Evolutionary conservation across 23 red algal genomes (phyloP).

Genomic region (Gracilaria vermiculophylla): DNA sequence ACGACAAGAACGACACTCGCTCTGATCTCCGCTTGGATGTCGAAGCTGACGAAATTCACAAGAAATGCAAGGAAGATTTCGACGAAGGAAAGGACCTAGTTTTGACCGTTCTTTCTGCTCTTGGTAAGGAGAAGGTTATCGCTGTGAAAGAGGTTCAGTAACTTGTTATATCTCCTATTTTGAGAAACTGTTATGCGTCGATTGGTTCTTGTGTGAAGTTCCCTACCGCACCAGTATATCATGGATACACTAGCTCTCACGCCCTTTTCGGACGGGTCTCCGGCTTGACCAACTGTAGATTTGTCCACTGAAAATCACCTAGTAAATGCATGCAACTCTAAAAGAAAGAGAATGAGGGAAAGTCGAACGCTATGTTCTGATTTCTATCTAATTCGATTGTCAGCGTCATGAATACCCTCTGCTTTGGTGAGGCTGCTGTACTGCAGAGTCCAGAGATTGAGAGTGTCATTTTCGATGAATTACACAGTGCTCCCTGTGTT

Average conservation of each 20-base stretch:
- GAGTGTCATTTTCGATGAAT: too few species aligned
- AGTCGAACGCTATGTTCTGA: not conserved
- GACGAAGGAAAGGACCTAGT: conserved; percentile 83
- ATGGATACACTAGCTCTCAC: not conserved
- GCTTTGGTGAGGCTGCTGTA: too few species aligned
- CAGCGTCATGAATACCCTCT: too few species aligned
- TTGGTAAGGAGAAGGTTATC: conserved; percentile 93
- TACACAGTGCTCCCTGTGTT: not conserved
- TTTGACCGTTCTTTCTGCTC: conserved; percentile 86
- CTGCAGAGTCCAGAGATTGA: too few species aligned
- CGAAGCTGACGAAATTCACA: conserved; percentile 84
- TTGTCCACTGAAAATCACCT: conserved; percentile 17
- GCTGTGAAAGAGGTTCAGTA: conserved; percentile 79
- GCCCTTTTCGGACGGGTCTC: not conserved
- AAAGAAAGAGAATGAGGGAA: not conserved
- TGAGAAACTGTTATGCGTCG: not conserved
- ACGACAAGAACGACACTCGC: conserved; percentile 93
- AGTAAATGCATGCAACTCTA: conserved; percentile 33
- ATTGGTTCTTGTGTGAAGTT: not conserved
- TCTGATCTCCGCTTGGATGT: conserved; percentile 86
- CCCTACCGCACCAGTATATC: not conserved
- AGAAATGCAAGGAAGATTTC: conserved; percentile 94
- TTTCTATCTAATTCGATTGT: too few species aligned
- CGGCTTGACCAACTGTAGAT: conserved; percentile 30
- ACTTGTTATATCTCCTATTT: not conserved